phyloP scores from a whole-genome alignment of 768 basidiomycete species.

The Lactarius pseudohatsudake region DNA sequence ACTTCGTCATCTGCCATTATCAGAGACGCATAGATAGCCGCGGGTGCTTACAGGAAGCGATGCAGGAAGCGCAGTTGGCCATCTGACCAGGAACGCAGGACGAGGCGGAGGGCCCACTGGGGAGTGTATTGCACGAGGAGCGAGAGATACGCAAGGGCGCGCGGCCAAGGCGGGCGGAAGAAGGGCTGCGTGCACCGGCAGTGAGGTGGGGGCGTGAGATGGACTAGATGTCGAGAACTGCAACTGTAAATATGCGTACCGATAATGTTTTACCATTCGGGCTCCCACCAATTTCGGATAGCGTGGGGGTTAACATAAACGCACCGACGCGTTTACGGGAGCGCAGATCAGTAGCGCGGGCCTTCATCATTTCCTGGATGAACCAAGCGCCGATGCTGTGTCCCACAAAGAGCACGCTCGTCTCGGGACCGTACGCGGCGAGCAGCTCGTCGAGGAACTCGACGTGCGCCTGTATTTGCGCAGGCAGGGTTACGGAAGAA shows the following conservation, averaged over 20 bases:
- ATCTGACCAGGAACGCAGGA: conserved; percentile 54
- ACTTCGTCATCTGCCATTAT: conserved; percentile 71
- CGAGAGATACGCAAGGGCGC: conserved; percentile 47
- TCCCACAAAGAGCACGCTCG: conserved; percentile 51
- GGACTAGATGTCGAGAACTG: not conserved
- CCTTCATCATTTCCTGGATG: conserved; percentile 51
- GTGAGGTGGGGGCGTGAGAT: not conserved
- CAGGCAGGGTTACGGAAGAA: conserved; percentile 12
- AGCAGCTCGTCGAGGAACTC: conserved; percentile 59
- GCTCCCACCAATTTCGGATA: conserved; percentile 59
- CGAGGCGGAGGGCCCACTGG: conserved; percentile 41
- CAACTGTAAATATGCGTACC: conserved; percentile 41
- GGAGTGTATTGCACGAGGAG: conserved; percentile 42
- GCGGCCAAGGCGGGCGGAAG: conserved; percentile 48
- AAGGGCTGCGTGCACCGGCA: conserved; percentile 39
- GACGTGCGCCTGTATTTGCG: conserved; percentile 21
- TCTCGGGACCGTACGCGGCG: conserved; percentile 47
- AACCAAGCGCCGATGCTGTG: conserved; percentile 80
- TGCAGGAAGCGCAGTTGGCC: conserved; percentile 47
- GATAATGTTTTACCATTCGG: conserved; percentile 62
- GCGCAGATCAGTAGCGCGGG: conserved; percentile 51
- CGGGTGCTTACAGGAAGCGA: conserved; percentile 51
- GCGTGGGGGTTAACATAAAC: conserved; percentile 70
- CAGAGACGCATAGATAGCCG: conserved; percentile 52
- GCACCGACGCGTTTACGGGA: conserved; percentile 36